Conservation (phyloP, 23 red algal species). For the Gracilaria gracilis region DNA sequence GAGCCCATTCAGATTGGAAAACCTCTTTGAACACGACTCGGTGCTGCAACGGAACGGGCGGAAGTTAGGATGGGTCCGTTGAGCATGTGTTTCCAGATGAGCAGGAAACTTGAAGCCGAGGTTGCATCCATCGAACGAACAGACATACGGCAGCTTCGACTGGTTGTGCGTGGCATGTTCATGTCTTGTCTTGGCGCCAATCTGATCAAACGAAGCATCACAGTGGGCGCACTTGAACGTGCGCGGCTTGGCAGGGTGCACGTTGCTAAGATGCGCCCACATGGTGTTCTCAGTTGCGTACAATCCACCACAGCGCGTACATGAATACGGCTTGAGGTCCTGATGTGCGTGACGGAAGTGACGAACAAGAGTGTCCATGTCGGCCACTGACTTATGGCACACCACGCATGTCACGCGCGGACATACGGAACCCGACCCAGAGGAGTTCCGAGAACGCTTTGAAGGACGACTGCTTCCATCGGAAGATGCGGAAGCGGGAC, state of each 20-base stretch:
- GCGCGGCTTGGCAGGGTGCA: constrained; percentile 40
- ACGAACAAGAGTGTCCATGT: constrained; percentile 56
- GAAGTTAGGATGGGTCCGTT: constrained; percentile 18
- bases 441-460: constrained; percentile 22
- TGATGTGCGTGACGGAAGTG: constrained; percentile 70
- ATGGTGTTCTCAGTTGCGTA: constrained; percentile 57
- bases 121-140: constrained; percentile 33
- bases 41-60: constrained; percentile 25
- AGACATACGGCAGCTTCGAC: background rate
- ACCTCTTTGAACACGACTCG: constrained; percentile 31
- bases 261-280: constrained; percentile 67
- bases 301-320: constrained; percentile 47
- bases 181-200: constrained; percentile 57
- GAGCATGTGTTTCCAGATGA: constrained; percentile 53
- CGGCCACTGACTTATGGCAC: constrained; percentile 37
- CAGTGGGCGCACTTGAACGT: constrained; percentile 53
- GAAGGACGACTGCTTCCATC: background rate
- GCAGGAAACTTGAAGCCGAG: constrained; percentile 46
- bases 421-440: background rate
- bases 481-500: background rate
- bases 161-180: constrained; percentile 38
- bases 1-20: constrained; percentile 47
- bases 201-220: constrained; percentile 71
- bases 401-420: constrained; percentile 32
- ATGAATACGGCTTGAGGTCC: constrained; percentile 59